phyloP scores from a whole-genome alignment of 768 basidiomycete species.

The Amanita inopinata region DNA sequence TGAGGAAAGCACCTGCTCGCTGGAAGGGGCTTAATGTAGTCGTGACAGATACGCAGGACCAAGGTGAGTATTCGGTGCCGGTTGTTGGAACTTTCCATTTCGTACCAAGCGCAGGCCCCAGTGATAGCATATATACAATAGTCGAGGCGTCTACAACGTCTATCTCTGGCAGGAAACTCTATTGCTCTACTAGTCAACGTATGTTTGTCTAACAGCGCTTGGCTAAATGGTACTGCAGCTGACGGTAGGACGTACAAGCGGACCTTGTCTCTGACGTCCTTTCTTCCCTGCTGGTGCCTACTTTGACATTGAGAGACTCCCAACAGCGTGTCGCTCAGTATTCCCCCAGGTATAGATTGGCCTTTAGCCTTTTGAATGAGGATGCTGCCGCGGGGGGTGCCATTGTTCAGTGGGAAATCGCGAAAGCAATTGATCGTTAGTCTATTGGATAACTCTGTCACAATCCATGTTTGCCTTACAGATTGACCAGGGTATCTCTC shows the following conservation, averaged over 20 bases:
- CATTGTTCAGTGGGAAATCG: constrained; percentile 65
- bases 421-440: constrained; percentile 53
- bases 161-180: neutral
- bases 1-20: constrained; percentile 17
- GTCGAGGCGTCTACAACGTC: neutral
- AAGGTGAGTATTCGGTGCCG: constrained; percentile 23
- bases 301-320: neutral
- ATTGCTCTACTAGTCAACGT: neutral
- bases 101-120: neutral
- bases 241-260: constrained; percentile 11
- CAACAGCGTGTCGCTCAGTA: constrained; percentile 53
- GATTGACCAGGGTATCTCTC: constrained; percentile 51
- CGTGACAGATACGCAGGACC: constrained; percentile 17
- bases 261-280: constrained; percentile 22
- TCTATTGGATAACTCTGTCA: constrained; percentile 12
- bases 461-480: neutral
- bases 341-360: constrained; percentile 71
- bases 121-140: constrained; percentile 17
- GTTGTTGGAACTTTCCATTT: neutral
- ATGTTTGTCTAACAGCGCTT: neutral
- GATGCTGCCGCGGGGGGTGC: constrained; percentile 60
- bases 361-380: constrained; percentile 92
- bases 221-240: neutral
- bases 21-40: constrained; percentile 36
- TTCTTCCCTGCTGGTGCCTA: constrained; percentile 27